Evolutionary conservation across 2,329 filamentous ascomycete genomes (phyloP).

Genomic region (Colletotrichum caudatum): DNA sequence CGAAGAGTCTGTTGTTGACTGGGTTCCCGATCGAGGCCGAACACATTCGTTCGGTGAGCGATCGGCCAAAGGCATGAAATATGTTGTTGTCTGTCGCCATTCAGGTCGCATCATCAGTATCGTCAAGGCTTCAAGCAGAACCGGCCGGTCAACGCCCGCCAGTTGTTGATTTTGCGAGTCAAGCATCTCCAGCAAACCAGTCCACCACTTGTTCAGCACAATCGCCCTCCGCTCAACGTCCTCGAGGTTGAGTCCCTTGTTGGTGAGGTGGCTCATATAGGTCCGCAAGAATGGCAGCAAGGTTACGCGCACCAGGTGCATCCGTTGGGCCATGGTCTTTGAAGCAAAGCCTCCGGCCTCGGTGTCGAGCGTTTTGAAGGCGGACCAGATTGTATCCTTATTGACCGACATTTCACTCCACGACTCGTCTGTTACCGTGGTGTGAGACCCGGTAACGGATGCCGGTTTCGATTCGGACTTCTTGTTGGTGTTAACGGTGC

Average conservation of each 20-base stretch:
- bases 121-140: constrained; percentile 81
- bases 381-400: constrained; percentile 67
- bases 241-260: constrained; percentile 74
- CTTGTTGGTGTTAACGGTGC: constrained; percentile 9
- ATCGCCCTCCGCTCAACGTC: constrained; percentile 84
- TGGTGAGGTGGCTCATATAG: constrained; percentile 76
- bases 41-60: constrained; percentile 62
- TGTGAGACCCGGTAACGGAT: constrained; percentile 54
- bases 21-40: constrained; percentile 60
- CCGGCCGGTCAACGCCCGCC: constrained; percentile 84
- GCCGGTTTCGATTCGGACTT: constrained; percentile 48
- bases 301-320: constrained; percentile 77
- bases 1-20: constrained; percentile 67
- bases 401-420: constrained; percentile 57
- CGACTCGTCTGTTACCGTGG: constrained; percentile 58
- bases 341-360: constrained; percentile 70
- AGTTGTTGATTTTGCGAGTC: constrained; percentile 77
- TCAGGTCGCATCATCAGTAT: constrained; percentile 90
- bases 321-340: constrained; percentile 79
- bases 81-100: constrained; percentile 81
- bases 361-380: constrained; percentile 67
- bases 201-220: constrained; percentile 94
- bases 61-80: constrained; percentile 72
- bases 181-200: constrained; percentile 82
- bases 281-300: constrained; percentile 83